Evolutionary conservation across 108 stramenopile species (phyloP), one percentile per base, ranked within the genome.

Genomic region (Nitzschia inconspicua): DNA sequence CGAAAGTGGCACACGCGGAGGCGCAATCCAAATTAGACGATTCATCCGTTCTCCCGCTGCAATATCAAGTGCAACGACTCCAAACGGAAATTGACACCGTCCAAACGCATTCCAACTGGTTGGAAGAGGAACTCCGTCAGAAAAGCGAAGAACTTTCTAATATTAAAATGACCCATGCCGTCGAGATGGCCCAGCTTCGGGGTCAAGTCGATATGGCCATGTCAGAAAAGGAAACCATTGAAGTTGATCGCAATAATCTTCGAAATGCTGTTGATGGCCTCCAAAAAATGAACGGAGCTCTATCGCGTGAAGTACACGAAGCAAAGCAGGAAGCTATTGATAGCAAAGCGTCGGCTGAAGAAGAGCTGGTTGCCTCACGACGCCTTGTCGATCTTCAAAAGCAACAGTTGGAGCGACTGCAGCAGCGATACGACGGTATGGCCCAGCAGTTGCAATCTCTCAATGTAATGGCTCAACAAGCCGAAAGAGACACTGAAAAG

Each of bases 61-160:
- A 73, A 44, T 78, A 82, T 34, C 75, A 94, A 66, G 63, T 61
- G 8, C 71, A 86, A 40, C 78, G 92, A 6, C 60, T 89, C 8
- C 65, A 75, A 36, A 80, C 75, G 27, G 92, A 94, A 75, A 47
- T 90, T 9, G 83, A 84, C 11, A 59, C 76, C 5, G 26, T 94
- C 19, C 65, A 76, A 2, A 47, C 79, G 3, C 86, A 94, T 49
- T 73, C 76, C 23, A 70, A 71, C 23, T 88, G 87, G 76, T 60
- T 94, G 42, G 78, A 85, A 29, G 47, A 47, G 53, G 85, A 94
- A 60, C 50, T 89, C 10, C 35, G 69, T 18, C 29, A 59, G 14
- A 65, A 69, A 23, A 63, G 52, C 13, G 54, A 84, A 11, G 48
- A 71, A 1, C 60, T 83, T 3, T 23, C 71, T 13, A 20, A 58